Base-by-base conservation (phyloP, 2,329 filamentous ascomycete genomes). In the Xylariaceae sp. region DNA sequence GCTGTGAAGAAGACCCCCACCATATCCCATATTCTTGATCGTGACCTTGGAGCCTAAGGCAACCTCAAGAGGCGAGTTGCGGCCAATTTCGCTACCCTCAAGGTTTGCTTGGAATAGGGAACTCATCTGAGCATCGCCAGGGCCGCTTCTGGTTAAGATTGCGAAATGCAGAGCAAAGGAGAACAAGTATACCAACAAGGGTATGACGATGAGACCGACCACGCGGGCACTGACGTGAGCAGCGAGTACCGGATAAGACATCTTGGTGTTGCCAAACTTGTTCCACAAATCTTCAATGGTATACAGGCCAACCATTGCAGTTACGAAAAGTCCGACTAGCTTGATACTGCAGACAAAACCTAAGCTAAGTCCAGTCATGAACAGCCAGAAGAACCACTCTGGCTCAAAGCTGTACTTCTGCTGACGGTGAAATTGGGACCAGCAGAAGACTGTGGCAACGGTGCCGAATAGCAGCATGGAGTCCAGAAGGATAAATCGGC, bases 101-200 rank as follows among this genome's bases (percentile, higher is more conserved):
- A 99, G 83, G 72, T 99, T 99, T 44, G 96, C 95, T 75, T 99
- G 95, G 84, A 99, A 99, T 47, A 99, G 86, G 23, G 95, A 99
- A 79, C 93, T 97, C 95, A 99, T 99, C 77, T 99, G 95, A n/a
- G 95, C 95, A 79, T 99, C 95, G 52, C 95, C 95, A 6, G 96
- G 95, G 17, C 95, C 95, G 68, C 89, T 94, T 77, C 92, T 94
- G 75, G 96, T 91, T 56, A 99, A 85, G 62, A 99, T 91, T 61
- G 92, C 83, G 75, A 99, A 99, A 78, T 99, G 95, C 51, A 96
- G 78, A 67, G 90, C 96, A 75, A 99, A 99, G 39, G 92, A 96
- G 73, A 97, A 88, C 78, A 97, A 88, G 79, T 99, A 99, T 68
- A 99, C 92, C 56, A 94, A 79, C 71, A 96, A 81, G 6, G 95